Evolutionary conservation across 169 alveolate genomes (phyloP).

Genomic region (Fabrea salina): DNA sequence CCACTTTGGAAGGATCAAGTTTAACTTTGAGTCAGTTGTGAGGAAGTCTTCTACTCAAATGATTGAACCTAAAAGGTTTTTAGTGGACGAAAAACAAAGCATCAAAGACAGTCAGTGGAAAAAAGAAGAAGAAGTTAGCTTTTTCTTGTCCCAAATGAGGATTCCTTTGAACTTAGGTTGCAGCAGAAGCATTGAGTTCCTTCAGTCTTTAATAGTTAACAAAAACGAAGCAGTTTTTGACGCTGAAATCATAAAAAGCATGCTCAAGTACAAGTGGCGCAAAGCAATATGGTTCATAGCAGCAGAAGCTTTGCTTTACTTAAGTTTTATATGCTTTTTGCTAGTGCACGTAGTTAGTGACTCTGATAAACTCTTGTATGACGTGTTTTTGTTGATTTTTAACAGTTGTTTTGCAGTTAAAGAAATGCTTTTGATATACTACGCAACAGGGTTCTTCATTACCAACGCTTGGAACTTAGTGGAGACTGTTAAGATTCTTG

Average conservation of each 20-base stretch:
- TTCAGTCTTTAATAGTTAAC: background rate
- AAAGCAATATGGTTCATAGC: background rate
- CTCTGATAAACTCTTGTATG: background rate
- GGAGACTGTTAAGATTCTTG: background rate
- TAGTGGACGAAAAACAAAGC: background rate
- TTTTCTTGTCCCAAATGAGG: background rate
- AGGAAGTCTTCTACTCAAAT: background rate
- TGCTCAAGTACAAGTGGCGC: constrained; percentile 1
- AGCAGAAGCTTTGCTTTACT: background rate
- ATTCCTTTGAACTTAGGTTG: background rate
- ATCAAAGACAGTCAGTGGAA: background rate
- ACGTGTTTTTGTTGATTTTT: background rate
- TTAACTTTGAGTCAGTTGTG: background rate
- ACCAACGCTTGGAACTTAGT: background rate
- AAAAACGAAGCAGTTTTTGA: background rate
- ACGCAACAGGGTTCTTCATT: background rate
- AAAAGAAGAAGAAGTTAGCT: background rate
- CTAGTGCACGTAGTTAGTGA: background rate
- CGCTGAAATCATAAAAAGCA: background rate
- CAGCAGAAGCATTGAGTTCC: background rate
- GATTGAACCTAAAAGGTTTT: background rate
- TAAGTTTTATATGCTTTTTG: background rate
- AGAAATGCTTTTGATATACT: background rate
- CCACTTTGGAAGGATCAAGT: background rate
- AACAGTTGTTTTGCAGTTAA: background rate